Evolutionary conservation across 768 basidiomycete species (phyloP).

Genomic region (Leccinum olivaceopallidum): DNA sequence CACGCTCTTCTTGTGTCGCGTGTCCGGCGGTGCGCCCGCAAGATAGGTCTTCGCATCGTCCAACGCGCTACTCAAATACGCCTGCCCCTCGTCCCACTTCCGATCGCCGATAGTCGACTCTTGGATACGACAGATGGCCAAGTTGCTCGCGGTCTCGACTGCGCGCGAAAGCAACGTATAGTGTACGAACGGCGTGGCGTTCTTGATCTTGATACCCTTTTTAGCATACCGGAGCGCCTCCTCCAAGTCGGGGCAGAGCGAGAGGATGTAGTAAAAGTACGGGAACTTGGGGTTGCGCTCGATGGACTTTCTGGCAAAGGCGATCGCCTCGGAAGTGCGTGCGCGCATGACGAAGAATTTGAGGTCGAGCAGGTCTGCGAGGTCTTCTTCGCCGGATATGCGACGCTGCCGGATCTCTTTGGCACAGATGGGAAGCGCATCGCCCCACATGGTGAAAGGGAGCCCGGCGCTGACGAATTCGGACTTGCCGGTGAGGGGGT

Average conservation of each 20-base stretch:
- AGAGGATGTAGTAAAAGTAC: constrained; percentile 66
- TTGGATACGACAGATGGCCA: constrained; percentile 52
- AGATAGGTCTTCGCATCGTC: constrained; percentile 62
- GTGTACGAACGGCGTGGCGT: constrained; percentile 54
- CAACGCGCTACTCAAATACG: constrained; percentile 57
- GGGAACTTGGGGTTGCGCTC: constrained; percentile 57
- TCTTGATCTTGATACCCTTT: constrained; percentile 61
- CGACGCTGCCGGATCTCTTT: constrained; percentile 49
- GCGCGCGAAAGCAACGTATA: constrained; percentile 62
- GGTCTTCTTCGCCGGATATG: constrained; percentile 44
- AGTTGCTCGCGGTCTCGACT: constrained; percentile 56
- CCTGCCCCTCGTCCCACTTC: constrained; percentile 60
- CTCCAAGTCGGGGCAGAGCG: constrained; percentile 46
- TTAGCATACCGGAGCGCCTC: constrained; percentile 62
- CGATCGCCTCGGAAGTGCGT: constrained; percentile 49
- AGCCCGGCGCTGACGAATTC: constrained; percentile 49
- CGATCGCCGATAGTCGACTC: constrained; percentile 41
- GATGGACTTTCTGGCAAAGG: constrained; percentile 46
- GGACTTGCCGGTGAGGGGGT: constrained; percentile 42
- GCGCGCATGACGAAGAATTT: constrained; percentile 54
- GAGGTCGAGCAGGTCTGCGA: constrained; percentile 66
- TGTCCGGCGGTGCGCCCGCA: constrained; percentile 59
- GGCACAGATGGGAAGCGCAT: constrained; percentile 61
- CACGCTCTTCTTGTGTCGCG: constrained; percentile 58
- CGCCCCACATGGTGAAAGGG: constrained; percentile 59